Percentiles rank a stretch among this genome's conserved stretches.
These are phyloP conservation scores for Monosporozyma solicola DNA, from an alignment of 805 yeast species.

Conservation along the genomic window DNA sequence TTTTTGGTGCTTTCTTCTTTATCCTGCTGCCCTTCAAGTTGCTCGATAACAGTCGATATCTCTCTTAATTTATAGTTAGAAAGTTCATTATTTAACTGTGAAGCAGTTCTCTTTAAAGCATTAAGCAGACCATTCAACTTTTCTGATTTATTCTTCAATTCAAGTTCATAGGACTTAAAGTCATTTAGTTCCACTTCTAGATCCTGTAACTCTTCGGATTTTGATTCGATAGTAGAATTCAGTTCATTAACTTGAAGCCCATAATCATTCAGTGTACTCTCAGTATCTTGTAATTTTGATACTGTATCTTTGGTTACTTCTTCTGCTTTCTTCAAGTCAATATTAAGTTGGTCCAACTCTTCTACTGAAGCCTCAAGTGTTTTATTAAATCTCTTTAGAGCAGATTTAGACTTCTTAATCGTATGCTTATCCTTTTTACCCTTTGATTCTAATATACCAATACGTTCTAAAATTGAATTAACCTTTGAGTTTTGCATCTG, in stretches of 20 bases:
- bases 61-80: slow-evolving; percentile 44
- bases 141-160: slow-evolving; percentile 54
- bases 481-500: slow-evolving; percentile 76
- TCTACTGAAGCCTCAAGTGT: slow-evolving; percentile 36
- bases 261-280: slow-evolving; percentile 28
- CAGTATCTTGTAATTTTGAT: slow-evolving; percentile 24
- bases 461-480: slow-evolving; percentile 58
- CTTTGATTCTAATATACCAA: slow-evolving; percentile 50
- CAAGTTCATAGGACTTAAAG: slow-evolving; percentile 57
- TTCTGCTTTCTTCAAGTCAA: slow-evolving; percentile 27
- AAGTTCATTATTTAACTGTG: slow-evolving; percentile 34
- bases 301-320: slow-evolving; percentile 29
- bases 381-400: slow-evolving; percentile 46
- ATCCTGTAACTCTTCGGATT: slow-evolving; percentile 34
- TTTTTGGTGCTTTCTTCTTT: not conserved
- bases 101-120: slow-evolving; percentile 34
- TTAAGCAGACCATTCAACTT: slow-evolving; percentile 37
- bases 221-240: slow-evolving; percentile 32
- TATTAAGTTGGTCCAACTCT: slow-evolving; percentile 38
- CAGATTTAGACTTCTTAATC: slow-evolving; percentile 54
- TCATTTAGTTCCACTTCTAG: slow-evolving; percentile 42
- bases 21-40: slow-evolving; percentile 9
- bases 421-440: slow-evolving; percentile 48
- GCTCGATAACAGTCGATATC: slow-evolving; percentile 29
- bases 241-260: slow-evolving; percentile 36